These are phyloP conservation scores for Botrytis squamosa DNA, from an alignment of 2,329 filamentous ascomycete species.

Conservation along the genomic window DNA sequence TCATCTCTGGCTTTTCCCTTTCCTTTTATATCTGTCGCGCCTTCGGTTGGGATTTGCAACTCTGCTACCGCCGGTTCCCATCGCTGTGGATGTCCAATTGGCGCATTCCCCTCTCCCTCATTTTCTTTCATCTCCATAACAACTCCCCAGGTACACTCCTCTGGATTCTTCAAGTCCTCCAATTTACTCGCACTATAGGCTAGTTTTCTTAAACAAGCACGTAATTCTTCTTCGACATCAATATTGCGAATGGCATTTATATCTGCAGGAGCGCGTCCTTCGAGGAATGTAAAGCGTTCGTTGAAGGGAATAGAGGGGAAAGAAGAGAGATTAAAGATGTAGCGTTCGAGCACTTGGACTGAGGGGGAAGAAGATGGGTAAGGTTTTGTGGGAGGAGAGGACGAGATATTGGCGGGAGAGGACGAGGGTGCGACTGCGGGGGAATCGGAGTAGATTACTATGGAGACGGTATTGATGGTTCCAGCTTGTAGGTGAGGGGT, in stretches of 20 bases:
- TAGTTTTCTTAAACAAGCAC: conserved; percentile 64
- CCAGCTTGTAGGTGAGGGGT: conserved; percentile 11
- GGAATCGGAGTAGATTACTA: conserved; percentile 39
- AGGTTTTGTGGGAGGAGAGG: conserved; percentile 38
- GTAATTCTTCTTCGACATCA: conserved; percentile 70
- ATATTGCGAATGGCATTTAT: conserved; percentile 48
- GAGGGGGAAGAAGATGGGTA: conserved; percentile 21
- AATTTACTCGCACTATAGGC: conserved; percentile 59
- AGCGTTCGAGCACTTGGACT: conserved; percentile 42
- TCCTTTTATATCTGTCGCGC: neutral
- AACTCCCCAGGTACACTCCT: conserved; percentile 71
- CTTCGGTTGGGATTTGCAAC: conserved; percentile 31
- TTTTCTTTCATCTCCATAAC: conserved; percentile 69
- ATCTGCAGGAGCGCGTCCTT: conserved; percentile 22
- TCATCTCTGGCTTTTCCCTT: neutral
- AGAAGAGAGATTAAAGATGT: conserved; percentile 43
- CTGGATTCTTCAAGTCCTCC: conserved; percentile 50
- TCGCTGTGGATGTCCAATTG: conserved; percentile 60
- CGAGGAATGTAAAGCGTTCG: conserved; percentile 42
- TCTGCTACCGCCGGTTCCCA: conserved; percentile 57
- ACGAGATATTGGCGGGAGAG: neutral
- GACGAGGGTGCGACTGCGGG: neutral
- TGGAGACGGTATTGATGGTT: conserved; percentile 28
- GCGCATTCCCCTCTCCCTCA: conserved; percentile 43
- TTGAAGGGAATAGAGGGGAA: conserved; percentile 42